phyloP scores from a whole-genome alignment of 2,329 filamentous ascomycete species.

The Beauveria bassiana region DNA sequence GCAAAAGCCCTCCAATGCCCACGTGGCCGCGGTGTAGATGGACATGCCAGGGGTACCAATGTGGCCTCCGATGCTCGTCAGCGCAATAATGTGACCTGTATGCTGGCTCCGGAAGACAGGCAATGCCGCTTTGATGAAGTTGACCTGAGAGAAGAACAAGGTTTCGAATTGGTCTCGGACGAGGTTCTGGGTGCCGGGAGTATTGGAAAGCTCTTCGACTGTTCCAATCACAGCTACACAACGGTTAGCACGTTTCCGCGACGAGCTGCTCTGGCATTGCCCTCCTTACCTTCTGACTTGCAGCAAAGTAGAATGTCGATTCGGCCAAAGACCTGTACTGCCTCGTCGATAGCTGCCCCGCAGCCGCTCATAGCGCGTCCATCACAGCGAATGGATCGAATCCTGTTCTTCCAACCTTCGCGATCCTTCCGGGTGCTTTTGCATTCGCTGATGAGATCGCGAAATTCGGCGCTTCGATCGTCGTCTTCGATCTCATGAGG shows the following conservation, averaged over 20 bases:
- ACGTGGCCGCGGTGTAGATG: slow-evolving; percentile 86
- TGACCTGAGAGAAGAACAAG: slow-evolving; percentile 92
- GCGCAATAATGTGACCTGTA: slow-evolving; percentile 81
- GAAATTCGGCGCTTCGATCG: slow-evolving; percentile 68
- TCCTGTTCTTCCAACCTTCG: slow-evolving; percentile 73
- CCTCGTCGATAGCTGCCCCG: slow-evolving; percentile 79
- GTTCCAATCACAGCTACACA: slow-evolving; percentile 71
- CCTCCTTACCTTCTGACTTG: slow-evolving; percentile 65
- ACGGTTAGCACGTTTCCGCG: neutral
- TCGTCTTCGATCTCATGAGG: slow-evolving; percentile 72
- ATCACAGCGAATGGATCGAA: slow-evolving; percentile 59
- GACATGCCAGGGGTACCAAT: slow-evolving; percentile 86
- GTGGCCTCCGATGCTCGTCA: slow-evolving; percentile 86
- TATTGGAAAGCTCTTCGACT: slow-evolving; percentile 80
- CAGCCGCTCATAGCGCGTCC: slow-evolving; percentile 60
- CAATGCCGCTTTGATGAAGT: slow-evolving; percentile 84
- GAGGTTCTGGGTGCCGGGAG: slow-evolving; percentile 63
- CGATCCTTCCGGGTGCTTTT: slow-evolving; percentile 55
- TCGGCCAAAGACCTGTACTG: slow-evolving; percentile 72
- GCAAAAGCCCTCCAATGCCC: slow-evolving; percentile 93
- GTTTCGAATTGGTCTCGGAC: slow-evolving; percentile 88
- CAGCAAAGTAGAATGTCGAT: slow-evolving; percentile 89
- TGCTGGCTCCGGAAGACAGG: slow-evolving; percentile 72
- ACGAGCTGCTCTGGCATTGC: neutral
- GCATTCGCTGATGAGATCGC: slow-evolving; percentile 66